A percentile compares a stretch with the other conserved stretches of the same genome.
These are phyloP conservation scores for Pestalotiopsis sp. DNA, from an alignment of 2,329 filamentous ascomycete genomes.

Conservation along the genomic window DNA sequence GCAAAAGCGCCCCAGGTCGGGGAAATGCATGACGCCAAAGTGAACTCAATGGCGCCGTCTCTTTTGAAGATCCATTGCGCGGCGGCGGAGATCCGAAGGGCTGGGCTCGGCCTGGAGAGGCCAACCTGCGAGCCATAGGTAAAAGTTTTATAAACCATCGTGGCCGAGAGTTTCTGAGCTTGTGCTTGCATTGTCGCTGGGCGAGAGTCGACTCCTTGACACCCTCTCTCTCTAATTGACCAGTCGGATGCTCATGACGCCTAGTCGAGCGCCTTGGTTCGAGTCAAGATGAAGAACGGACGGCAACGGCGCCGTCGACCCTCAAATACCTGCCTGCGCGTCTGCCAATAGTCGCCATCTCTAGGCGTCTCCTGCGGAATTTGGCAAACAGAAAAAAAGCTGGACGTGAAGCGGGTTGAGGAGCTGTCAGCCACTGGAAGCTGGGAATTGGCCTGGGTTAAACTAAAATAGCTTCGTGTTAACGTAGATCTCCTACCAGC, in stretches of 20 bases:
- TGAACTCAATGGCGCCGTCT: neutral
- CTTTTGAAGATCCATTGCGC: neutral
- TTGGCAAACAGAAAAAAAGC: neutral
- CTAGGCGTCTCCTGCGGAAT: neutral
- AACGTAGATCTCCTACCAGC: neutral
- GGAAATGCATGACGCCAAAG: neutral
- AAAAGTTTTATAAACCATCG: neutral
- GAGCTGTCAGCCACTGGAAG: neutral
- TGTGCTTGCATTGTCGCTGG: neutral
- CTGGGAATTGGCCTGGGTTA: neutral
- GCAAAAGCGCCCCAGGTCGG: neutral
- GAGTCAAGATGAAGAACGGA: neutral
- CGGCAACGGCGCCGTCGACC: neutral
- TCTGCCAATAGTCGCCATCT: neutral
- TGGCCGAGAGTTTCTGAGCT: neutral
- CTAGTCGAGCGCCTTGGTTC: neutral
- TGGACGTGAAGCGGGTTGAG: neutral
- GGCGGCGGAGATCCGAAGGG: neutral
- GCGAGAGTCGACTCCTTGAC: neutral
- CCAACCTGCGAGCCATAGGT: neutral
- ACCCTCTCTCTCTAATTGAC: neutral
- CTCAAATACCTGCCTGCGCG: neutral
- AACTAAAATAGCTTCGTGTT: neutral
- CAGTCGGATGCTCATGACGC: neutral
- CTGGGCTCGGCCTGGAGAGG: neutral